Conservation (phyloP, 1,139 yeast genomes). For the Hyphopichia pseudoburtonii region DNA sequence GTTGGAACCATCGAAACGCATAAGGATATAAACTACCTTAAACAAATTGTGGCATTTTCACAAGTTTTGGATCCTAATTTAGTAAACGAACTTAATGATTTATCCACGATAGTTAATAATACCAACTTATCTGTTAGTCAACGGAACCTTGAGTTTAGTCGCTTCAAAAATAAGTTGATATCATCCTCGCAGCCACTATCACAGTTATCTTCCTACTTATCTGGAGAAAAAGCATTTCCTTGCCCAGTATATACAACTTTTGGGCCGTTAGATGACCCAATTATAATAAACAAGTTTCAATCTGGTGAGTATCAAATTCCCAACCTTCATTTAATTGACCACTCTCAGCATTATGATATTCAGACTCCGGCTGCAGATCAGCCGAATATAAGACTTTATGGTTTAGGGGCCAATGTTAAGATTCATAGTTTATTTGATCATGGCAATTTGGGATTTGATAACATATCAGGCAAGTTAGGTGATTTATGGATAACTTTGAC, state of each 20-base stretch:
- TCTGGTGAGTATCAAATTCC: conserved; percentile 52
- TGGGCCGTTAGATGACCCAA: conserved; percentile 75
- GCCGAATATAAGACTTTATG: conserved; percentile 54
- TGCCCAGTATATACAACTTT: conserved; percentile 75
- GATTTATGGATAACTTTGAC: conserved; percentile 73
- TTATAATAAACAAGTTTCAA: conserved; percentile 61
- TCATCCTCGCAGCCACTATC: conserved; percentile 39
- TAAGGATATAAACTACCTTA: conserved; percentile 54
- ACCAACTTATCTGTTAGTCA: neutral
- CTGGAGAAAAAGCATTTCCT: conserved; percentile 45
- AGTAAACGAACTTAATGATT: conserved; percentile 46
- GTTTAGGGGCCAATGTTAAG: conserved; percentile 71
- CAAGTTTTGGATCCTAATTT: conserved; percentile 53
- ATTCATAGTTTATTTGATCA: conserved; percentile 69
- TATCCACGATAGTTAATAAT: conserved; percentile 25
- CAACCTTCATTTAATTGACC: conserved; percentile 64
- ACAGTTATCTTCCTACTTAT: conserved; percentile 52
- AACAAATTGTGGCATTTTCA: conserved; percentile 70
- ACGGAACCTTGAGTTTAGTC: conserved; percentile 14
- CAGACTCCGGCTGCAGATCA: conserved; percentile 37
- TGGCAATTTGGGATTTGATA: conserved; percentile 39
- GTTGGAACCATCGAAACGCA: conserved; percentile 49
- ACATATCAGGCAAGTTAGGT: conserved; percentile 60
- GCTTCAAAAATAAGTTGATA: conserved; percentile 36
- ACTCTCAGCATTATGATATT: conserved; percentile 43